Evolutionary conservation across 768 basidiomycete genomes (phyloP).

Genomic region (Termitomyces sp.): DNA sequence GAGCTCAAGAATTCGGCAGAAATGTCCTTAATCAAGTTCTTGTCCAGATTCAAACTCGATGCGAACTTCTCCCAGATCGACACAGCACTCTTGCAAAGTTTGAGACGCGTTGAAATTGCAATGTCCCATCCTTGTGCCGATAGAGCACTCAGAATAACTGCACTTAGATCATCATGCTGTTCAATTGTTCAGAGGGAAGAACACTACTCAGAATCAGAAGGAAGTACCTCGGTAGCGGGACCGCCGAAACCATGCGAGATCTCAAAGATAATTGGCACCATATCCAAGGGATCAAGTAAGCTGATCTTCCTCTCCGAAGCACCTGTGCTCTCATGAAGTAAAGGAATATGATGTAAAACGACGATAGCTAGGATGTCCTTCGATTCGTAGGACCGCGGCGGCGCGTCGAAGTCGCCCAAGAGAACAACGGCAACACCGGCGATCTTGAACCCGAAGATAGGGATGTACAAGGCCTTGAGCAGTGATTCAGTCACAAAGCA

Average conservation of each 20-base stretch:
- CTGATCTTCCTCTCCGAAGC: slow-evolving; percentile 35
- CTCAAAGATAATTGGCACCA: slow-evolving; percentile 42
- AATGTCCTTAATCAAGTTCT: slow-evolving; percentile 33
- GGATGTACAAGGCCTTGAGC: slow-evolving; percentile 42
- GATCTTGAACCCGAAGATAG: slow-evolving; percentile 28
- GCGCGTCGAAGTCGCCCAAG: slow-evolving; percentile 21
- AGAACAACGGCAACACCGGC: slow-evolving; percentile 41
- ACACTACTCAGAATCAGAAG: neutral
- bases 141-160: slow-evolving; percentile 23
- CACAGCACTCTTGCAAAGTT: slow-evolving; percentile 29
- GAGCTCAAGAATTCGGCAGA: slow-evolving; percentile 45
- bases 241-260: slow-evolving; percentile 4
- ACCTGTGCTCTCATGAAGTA: slow-evolving; percentile 35
- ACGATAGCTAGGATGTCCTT: slow-evolving; percentile 44
- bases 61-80: slow-evolving; percentile 43
- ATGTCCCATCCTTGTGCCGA: slow-evolving; percentile 23
- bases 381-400: slow-evolving; percentile 20
- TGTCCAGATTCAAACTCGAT: slow-evolving; percentile 29
- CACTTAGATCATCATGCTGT: slow-evolving; percentile 27
- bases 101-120: slow-evolving; percentile 18
- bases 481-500: slow-evolving; percentile 58
- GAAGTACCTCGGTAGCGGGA: slow-evolving; percentile 10
- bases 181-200: neutral
- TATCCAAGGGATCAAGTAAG: slow-evolving; percentile 53
- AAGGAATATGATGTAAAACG: slow-evolving; percentile 41